A percentile compares a stretch with the other conserved stretches of the same genome.
Conservation (phyloP, 2,329 filamentous ascomycete genomes). For the Aspergillus sp. region DNA sequence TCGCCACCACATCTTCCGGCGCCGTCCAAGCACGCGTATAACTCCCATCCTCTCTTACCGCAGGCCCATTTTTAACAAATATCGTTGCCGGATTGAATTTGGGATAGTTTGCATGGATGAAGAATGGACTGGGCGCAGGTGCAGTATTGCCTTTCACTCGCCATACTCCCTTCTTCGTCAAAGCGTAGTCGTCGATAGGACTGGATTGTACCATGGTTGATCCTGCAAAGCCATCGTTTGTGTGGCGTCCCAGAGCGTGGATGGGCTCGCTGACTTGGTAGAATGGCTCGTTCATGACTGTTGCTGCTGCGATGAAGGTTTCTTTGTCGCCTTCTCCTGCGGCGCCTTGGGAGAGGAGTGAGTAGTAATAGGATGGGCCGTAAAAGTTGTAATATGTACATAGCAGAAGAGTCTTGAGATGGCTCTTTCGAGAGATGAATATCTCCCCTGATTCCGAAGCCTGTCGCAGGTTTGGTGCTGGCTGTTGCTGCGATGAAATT, state of each 20-base stretch:
- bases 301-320: constrained; percentile 44
- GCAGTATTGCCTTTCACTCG: constrained; percentile 23
- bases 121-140: constrained; percentile 28
- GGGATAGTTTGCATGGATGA: constrained; percentile 37
- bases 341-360: constrained; percentile 43
- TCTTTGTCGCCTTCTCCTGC: constrained; percentile 50
- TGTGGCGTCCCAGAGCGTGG: constrained; percentile 26
- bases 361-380: constrained; percentile 43
- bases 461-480: constrained; percentile 18
- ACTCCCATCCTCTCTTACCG: constrained; percentile 25
- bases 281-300: constrained; percentile 34
- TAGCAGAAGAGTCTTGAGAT: constrained; percentile 40
- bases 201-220: constrained; percentile 36
- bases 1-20: constrained; percentile 21
- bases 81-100: constrained; percentile 37
- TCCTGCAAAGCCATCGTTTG: constrained; percentile 25
- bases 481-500: constrained; percentile 26
- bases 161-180: constrained; percentile 18
- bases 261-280: constrained; percentile 39
- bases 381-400: constrained; percentile 48
- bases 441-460: constrained; percentile 44
- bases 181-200: constrained; percentile 27
- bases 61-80: constrained; percentile 23
- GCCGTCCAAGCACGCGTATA: constrained; percentile 30
- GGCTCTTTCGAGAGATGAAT: constrained; percentile 41